Base-by-base conservation (phyloP, 2,329 filamentous ascomycete species). In the Scolecobasidium constrictum region DNA sequence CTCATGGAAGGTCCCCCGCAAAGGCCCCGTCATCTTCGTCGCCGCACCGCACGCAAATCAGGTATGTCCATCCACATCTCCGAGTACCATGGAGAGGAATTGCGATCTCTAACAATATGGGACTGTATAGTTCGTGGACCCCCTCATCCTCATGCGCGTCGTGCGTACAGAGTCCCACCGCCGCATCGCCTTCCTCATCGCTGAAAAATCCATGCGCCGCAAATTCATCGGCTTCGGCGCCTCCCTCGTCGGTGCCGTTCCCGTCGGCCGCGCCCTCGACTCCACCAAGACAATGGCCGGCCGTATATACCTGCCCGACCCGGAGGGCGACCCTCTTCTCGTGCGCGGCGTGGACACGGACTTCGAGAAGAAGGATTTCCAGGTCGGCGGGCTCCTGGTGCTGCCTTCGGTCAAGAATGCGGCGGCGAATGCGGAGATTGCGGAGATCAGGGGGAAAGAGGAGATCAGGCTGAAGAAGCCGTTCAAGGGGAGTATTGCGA, bases 21-120 rank as follows among this genome's bases (percentile, higher is more conserved):
- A 78, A 49, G 92, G 88, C 0, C 88, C 92, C 1, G 77, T 98
- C 49, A 85, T 98, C 46, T 92, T 98, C 56, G 92, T 98, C 52
- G 92, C 88, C 35, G 92, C 90, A 43, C 92, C 92, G 51, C 92
- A 98, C 70, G 90, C 90, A 47, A 98, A 98, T 61, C 86, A 92
- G 75, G 83, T 86, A 65, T 47, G 71, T 62, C 31, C 22, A 7
- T n/a, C 16, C 19, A 9, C 7, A 12, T 28, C 35, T 11, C 17
- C 35, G 35, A 9, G 16, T 11, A 17, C 35, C 12, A 16, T n/a
- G n/a, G n/a, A n/a, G n/a, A n/a, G n/a, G n/a, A n/a, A n/a, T n/a
- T n/a, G n/a, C n/a, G n/a, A n/a, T n/a, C n/a, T n/a, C n/a, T n/a
- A n/a, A n/a, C n/a, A n/a, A n/a, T n/a, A n/a, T n/a, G n/a, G n/a